Percentiles rank a stretch among this genome's conserved stretches.
These are phyloP conservation scores for Secale cereale DNA, from an alignment of 176 grass and related monocot species.

Conservation along the genomic window DNA sequence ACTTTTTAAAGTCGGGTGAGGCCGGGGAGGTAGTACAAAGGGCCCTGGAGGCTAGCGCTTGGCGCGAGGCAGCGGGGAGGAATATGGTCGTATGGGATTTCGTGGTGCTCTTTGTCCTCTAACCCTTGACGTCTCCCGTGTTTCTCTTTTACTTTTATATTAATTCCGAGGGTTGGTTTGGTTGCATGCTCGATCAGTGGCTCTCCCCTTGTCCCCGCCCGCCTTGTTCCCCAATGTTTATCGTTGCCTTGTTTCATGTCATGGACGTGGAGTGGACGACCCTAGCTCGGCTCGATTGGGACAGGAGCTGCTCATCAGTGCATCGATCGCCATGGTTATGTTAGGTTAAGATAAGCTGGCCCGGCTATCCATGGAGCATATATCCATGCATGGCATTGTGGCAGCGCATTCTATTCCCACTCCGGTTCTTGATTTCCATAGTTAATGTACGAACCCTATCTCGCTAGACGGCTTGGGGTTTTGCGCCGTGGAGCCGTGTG, in stretches of 20 bases:
- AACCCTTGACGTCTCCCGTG: slow-evolving; percentile 29
- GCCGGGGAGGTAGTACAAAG: slow-evolving; percentile 70
- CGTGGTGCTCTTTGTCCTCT: slow-evolving; percentile 65
- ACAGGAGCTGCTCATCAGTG: slow-evolving; percentile 29
- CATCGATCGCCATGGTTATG: neutral
- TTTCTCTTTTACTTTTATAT: slow-evolving; percentile 1
- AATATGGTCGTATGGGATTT: slow-evolving; percentile 78
- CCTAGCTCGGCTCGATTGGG: slow-evolving; percentile 17
- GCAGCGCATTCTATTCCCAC: neutral
- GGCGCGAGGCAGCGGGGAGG: slow-evolving; percentile 48
- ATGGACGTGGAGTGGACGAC: slow-evolving; percentile 45
- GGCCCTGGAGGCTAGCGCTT: slow-evolving; percentile 58
- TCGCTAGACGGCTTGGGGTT: neutral
- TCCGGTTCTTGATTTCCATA: slow-evolving; percentile 1
- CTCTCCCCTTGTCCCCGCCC: slow-evolving; percentile 8
- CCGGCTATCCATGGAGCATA: neutral
- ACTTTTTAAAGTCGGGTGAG: slow-evolving; percentile 74
- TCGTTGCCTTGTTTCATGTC: slow-evolving; percentile 41
- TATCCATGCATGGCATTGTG: neutral
- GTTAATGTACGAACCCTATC: neutral
- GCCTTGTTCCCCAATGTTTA: slow-evolving; percentile 35
- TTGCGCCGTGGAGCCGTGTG: slow-evolving; percentile 14
- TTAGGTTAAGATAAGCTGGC: neutral
- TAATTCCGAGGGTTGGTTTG: neutral
- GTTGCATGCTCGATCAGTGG: neutral